Base-by-base conservation (phyloP, 352 stramenopile genomes). In the Pythium dissotocum region DNA sequence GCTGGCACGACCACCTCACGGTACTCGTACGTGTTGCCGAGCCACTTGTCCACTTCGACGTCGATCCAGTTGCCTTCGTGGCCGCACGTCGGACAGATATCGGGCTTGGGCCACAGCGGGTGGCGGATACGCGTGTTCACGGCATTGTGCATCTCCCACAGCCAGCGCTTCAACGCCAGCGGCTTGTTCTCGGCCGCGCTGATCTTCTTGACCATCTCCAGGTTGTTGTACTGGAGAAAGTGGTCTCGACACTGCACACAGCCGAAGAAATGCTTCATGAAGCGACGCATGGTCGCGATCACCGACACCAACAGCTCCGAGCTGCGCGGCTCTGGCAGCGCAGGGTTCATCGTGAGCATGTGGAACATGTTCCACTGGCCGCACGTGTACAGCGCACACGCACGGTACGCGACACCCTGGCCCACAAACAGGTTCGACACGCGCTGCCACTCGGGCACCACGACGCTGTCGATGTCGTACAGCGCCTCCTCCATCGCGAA, bases 361-460 rank as follows among this genome's bases (percentile, higher is more conserved):
- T 94, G 86, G 71, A 94, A 94, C 81, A 94, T 90, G 51, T 80
- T 94, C 86, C 86, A 94, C 71, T 94, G 86, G 1, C 86, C 86
- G 56, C 86, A 94, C 48, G 86, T 94, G 70, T 94, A 94, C 28
- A 89, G 64, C 26, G 85, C 86, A 40, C 86, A 94, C 2, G 86
- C 82, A 26, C 77, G 77, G 66, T 94, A 94, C 1, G 79, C 75
- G 16, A 78, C 77, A 26, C 86, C 86, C 49, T 89, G 65, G 30
- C 86, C 86, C 6, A 81, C 6, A 60, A 94, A 94, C 61, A 93
- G 63, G 52, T 88, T 73, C 40, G 78, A 76, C 28, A 90, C 44
- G 6, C 78, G 73, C 70, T 92, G 83, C 86, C 86, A 94, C 36
- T 91, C 82, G 4, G 82, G 78, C 44, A 91, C 76, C 0, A 38